Evolutionary conservation across 352 stramenopile species (phyloP), one percentile per base, ranked within the genome.

Genomic region (Pythium angustatum): DNA sequence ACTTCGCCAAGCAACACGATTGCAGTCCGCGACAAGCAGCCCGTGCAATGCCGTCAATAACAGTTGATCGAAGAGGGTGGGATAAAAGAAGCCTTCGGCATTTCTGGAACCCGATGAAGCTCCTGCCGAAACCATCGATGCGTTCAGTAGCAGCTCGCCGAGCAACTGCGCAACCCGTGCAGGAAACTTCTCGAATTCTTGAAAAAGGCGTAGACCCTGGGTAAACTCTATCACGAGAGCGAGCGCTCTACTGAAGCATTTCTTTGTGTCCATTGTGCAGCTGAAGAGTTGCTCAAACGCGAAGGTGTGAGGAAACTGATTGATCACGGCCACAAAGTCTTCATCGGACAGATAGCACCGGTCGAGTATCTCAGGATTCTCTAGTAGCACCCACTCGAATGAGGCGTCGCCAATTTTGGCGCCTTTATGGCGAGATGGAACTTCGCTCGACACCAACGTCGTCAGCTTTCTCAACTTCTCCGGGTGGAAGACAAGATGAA

Each of bases 261-360:
- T 91, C 58, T 94, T 92, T 21, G 85, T 78, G 56, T 94, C 81
- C 38, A 82, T 68, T 2, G 72, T 82, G 71, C 81, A 91, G 15
- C 60, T 62, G 31, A 92, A 91, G 2, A 94, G 43, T 54, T 94
- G 85, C 47, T 88, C 77, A 51, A 94, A 90, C 5, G 83, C 85
- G 63, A 94, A 92, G 2, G 75, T 75, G 68, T 94, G 87, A 5
- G 87, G 87, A 48, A 96, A 94, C 66, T 96, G 87, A n/a, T 92
- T 90, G 38, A 93, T 59, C 2, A 96, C 77, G 0, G 83, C 82
- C 5, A 93, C 80, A 30, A 94, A 96, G 66, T 96, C 87, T 62
- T 91, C 85, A 48, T 96, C 87, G 0, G 83, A 93, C 1, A 96
- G 60, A 58, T 87, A 93, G 51, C 85, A 91, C 3, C 80, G 79